Percentiles rank a stretch among this genome's conserved stretches.
phyloP scores from a whole-genome alignment of 805 yeast genomes.

The Phaffomyces antillensis region DNA sequence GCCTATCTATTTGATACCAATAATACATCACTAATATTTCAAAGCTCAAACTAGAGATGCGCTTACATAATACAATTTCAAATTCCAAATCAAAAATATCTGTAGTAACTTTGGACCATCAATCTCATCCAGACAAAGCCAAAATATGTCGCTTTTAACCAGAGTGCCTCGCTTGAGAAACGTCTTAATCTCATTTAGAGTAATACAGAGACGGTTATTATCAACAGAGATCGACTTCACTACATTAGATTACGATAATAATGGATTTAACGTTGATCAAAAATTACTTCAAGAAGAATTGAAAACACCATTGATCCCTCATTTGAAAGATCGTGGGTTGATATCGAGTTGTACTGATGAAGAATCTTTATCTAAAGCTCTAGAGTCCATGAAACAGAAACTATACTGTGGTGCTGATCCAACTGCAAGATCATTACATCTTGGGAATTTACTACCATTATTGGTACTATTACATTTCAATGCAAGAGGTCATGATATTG shows the following conservation, averaged over 20 bases:
- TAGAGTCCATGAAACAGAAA: constrained; percentile 28
- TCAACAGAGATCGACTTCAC: constrained; percentile 2
- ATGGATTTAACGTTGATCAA: constrained; percentile 15
- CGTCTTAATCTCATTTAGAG: not conserved
- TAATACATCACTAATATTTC: no score
- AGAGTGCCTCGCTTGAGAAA: not conserved
- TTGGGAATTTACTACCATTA: constrained; percentile 86
- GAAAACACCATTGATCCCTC: constrained; percentile 31
- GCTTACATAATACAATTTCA: no score
- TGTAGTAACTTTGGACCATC: no score
- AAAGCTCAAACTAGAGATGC: no score
- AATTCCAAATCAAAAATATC: no score
- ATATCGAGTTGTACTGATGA: constrained; percentile 35
- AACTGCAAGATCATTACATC: constrained; percentile 79
- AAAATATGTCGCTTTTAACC: no score
- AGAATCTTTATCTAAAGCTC: constrained; percentile 1
- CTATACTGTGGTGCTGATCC: constrained; percentile 97
- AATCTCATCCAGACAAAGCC: no score
- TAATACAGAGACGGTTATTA: not conserved
- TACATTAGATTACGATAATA: constrained; percentile 1
- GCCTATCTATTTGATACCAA: no score
- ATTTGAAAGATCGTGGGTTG: constrained; percentile 40
- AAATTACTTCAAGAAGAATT: constrained; percentile 23
- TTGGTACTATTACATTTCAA: constrained; percentile 80
- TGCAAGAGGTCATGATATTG: constrained; percentile 77